Base-by-base conservation (phyloP, 1,139 yeast genomes). In the Saccharomyces hybrid region DNA sequence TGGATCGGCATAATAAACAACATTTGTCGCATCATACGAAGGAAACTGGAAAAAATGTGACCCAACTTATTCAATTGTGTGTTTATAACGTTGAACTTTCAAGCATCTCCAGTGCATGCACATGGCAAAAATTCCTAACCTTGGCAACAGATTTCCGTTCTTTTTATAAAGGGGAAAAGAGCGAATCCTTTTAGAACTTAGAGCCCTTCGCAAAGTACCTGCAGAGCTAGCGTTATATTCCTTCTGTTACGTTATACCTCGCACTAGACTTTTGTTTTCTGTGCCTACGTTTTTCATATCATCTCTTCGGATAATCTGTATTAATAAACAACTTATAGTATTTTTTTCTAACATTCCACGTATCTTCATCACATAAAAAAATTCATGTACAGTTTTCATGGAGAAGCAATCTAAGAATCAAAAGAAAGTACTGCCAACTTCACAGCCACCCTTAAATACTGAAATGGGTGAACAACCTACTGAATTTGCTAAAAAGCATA, bases 401-500 rank as follows among this genome's bases (percentile, higher is more conserved):
- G 42, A 38, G 42, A 38, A 38, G 16, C 42, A 38, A 38, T 38
- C 23, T 38, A 8, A 8, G 11, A 16, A 38, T 11, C 42, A 38
- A 4, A 38, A 38, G 42, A 38, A 38, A 38, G 20, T 25, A n/a
- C 41, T 26, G 11, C 16, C 23, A 20, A 20, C 14, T 28, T 14
- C 50, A n/a, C 50, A 16, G n/a, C 50, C 14, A 25, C 41, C 25
- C 25, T n/a, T 26, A 13, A 16, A 48, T 14, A 27, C 44, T 14
- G 44, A 48, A 41, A 16, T 11, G 41, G 38, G 46, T 41, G 26
- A 48, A 48, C 34, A 52, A 28, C 31, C 28, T 32, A 13, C 54
- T 32, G 48, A 28, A 20, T 63, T 64, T 50, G 61, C 65, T 5
- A 59, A 55, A 50, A 63, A 57, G 46, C 69, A 67, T 53, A 59